Evolutionary conservation across 306 rosid genomes (phyloP).

Genomic region (Cucumis cinereus): DNA sequence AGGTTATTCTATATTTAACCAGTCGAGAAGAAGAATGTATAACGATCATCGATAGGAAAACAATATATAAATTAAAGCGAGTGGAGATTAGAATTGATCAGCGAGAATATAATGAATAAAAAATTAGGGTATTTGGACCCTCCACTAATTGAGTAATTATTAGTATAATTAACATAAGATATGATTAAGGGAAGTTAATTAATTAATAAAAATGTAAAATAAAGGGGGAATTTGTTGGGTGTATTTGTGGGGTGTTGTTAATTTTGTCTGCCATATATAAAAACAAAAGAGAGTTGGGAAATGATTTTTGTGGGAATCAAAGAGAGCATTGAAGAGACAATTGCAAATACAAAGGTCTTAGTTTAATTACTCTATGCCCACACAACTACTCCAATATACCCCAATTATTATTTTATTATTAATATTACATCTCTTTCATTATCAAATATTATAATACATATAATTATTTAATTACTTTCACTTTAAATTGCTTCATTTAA

Average conservation of each 20-base stretch:
- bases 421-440: not conserved
- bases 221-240: not conserved
- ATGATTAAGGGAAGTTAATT: not conserved
- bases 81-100: not conserved
- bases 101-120: not conserved
- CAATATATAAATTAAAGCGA: not conserved
- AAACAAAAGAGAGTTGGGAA: conserved; percentile 9
- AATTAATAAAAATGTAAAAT: not conserved
- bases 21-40: not conserved
- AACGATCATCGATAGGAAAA: no score
- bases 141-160: conserved; percentile 17
- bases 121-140: not conserved
- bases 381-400: conserved; percentile 13
- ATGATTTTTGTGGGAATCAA: conserved; percentile 25
- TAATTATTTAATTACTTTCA: not conserved
- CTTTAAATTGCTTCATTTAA: not conserved
- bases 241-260: conserved; percentile 17
- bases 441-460: not conserved
- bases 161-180: not conserved
- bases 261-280: conserved; percentile 33
- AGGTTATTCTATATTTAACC: no score
- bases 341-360: conserved; percentile 35
- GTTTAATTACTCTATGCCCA: conserved; percentile 18
- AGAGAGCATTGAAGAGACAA: conserved; percentile 22
- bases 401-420: not conserved